Evolutionary conservation across 164 flowering plant species (phyloP), one percentile per base, ranked within the genome.

Genomic region (Tetrastigma voinierianum): DNA sequence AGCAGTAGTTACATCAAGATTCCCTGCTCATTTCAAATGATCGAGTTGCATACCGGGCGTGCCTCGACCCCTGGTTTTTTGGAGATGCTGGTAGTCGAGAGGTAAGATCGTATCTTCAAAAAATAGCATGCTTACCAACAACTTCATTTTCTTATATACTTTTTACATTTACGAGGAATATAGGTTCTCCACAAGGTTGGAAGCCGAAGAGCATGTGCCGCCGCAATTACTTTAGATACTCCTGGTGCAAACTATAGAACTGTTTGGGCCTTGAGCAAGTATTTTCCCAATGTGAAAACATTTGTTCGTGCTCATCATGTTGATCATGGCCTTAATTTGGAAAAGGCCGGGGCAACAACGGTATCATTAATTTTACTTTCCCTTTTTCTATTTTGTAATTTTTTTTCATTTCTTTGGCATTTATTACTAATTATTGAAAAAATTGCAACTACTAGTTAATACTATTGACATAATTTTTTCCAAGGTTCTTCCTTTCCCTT

Each of bases 41-140:
- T 51, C 80, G 98, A 68, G 99, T 96, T 62, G 83, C 99, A n/a
- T n/a, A n/a, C 49, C 88, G 70, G 99, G 98, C 96, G 99, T 74
- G 86, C 61, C 86, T 96, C 70, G 97, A 91, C 66, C 76, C 99
- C 99, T 58, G 99, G 46, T 96, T 81, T 74, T 96, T 96, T 84
- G 99, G 99, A 59, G 99, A 96, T 87, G 96, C 98, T 64, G 99
- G 99, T n/a, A 96, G 99, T 74, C 84, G 90, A 74, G 99, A 96
- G 98, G 99, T 96, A 80, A 66, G 67, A 13, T 20, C 11, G 15
- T 46, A 11, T 48, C 8, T 55, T 8, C 65, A 45, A 51, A 61
- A 11, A 59, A 2, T 15, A 65, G 46, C 7, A 21, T 48, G 9
- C 23, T 68, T 23, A 45, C 12, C 1, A 43, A 9, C 17, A 17